phyloP scores from a whole-genome alignment of 441 rosid species.

The Manihot esculenta region DNA sequence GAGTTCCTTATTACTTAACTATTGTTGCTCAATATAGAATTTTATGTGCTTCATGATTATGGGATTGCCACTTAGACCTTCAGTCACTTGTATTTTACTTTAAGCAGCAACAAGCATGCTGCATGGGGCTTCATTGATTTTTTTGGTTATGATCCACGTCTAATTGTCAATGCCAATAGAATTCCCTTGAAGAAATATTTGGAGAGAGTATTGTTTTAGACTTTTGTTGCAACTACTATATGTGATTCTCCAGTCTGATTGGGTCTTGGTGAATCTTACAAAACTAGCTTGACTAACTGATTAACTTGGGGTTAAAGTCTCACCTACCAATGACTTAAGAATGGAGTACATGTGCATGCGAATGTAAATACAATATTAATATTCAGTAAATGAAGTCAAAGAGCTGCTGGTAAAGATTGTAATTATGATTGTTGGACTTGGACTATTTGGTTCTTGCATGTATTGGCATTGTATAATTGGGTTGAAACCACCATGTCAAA shows the following conservation, averaged over 20 bases:
- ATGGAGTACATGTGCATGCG: background rate
- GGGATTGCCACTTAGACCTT: background rate
- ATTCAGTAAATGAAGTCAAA: background rate
- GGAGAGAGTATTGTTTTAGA: background rate
- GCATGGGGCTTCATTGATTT: background rate
- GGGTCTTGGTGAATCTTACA: background rate
- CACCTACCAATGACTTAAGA: background rate
- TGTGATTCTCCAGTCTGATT: background rate
- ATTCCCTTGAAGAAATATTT: background rate
- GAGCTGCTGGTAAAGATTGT: background rate
- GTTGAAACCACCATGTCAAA: background rate
- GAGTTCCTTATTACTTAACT: too few species aligned
- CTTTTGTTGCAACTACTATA: background rate
- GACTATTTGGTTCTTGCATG: background rate
- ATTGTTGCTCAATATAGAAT: background rate
- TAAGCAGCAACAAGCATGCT: background rate
- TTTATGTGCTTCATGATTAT: background rate
- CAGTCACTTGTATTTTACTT: background rate
- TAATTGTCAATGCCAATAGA: background rate
- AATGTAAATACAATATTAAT: background rate
- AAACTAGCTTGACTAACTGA: background rate
- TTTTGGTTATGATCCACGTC: too few species aligned
- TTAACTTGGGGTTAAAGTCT: background rate
- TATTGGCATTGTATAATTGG: background rate
- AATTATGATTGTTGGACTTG: background rate